Conservation (phyloP, 164 flowering plant species). For the Sedum album region DNA sequence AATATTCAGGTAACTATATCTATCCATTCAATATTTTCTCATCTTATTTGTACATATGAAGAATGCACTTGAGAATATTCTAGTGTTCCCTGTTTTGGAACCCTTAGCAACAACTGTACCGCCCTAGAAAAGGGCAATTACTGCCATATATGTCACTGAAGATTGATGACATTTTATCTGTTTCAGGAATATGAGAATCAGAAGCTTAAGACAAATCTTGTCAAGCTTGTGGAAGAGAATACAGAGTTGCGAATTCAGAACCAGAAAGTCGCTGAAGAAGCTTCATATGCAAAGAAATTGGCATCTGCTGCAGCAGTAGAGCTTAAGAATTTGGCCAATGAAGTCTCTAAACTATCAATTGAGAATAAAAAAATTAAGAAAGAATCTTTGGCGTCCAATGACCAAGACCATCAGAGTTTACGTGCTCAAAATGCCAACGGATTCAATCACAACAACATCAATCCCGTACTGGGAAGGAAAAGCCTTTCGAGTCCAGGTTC, state of each 20-base stretch:
- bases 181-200: conserved; percentile 79
- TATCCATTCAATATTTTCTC: too few species aligned
- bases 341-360: conserved; percentile 70
- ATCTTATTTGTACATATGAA: too few species aligned
- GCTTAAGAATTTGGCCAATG: conserved; percentile 70
- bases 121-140: conserved; percentile 35
- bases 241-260: conserved; percentile 52
- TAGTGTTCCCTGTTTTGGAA: too few species aligned
- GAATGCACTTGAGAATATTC: too few species aligned
- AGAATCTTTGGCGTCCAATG: conserved; percentile 65
- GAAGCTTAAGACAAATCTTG: conserved; percentile 59
- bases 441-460: conserved; percentile 44
- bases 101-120: too few species aligned
- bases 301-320: conserved; percentile 90
- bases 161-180: conserved; percentile 5
- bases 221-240: conserved; percentile 64
- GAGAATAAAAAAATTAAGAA: conserved; percentile 79
- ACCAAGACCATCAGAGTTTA: conserved; percentile 37
- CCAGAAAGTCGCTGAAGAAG: conserved; percentile 72
- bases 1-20: too few species aligned
- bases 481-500: conserved; percentile 37
- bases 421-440: conserved; percentile 36
- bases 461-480: conserved; percentile 51
- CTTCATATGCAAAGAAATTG: conserved; percentile 82
- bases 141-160: background rate